Percentiles rank a stretch among this genome's conserved stretches.
These are phyloP conservation scores for Infundibulicybe gibba DNA, from an alignment of 768 basidiomycete genomes.

Conservation along the genomic window DNA sequence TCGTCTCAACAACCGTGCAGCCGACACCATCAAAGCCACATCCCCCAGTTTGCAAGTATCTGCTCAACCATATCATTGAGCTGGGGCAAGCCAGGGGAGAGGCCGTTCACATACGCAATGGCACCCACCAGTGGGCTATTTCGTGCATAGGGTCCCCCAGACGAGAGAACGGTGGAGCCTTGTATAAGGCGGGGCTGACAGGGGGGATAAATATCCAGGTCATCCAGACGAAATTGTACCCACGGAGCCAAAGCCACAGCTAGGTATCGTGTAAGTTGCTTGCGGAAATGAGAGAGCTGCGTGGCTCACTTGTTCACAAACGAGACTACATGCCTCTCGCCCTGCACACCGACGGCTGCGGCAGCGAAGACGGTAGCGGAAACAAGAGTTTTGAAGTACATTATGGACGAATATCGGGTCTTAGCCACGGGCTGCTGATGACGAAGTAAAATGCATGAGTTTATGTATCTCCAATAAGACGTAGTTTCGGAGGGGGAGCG, in stretches of 20 bases:
- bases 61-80: too few relatives aligned
- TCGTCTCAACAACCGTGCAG: conserved; percentile 29
- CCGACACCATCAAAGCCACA: conserved; percentile 29
- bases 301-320: neutral
- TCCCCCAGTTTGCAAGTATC: too few relatives aligned
- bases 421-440: too few relatives aligned
- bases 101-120: conserved; percentile 20
- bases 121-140: conserved; percentile 22
- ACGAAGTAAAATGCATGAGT: too few relatives aligned
- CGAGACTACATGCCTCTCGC: neutral
- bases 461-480: too few relatives aligned
- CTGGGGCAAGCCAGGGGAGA: too few relatives aligned
- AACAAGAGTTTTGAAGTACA: neutral
- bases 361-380: neutral
- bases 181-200: conserved; percentile 20
- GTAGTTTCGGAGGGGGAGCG: too few relatives aligned
- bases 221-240: neutral
- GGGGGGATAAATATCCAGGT: neutral
- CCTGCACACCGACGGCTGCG: neutral
- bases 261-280: neutral
- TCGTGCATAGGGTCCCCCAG: conserved; percentile 19
- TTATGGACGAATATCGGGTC: neutral
- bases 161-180: conserved; percentile 19
- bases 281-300: too few relatives aligned
- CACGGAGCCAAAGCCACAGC: conserved; percentile 11